Percentiles rank a stretch among this genome's conserved stretches.
Conservation (phyloP, 352 stramenopile genomes). For the Discostella stelligera region DNA sequence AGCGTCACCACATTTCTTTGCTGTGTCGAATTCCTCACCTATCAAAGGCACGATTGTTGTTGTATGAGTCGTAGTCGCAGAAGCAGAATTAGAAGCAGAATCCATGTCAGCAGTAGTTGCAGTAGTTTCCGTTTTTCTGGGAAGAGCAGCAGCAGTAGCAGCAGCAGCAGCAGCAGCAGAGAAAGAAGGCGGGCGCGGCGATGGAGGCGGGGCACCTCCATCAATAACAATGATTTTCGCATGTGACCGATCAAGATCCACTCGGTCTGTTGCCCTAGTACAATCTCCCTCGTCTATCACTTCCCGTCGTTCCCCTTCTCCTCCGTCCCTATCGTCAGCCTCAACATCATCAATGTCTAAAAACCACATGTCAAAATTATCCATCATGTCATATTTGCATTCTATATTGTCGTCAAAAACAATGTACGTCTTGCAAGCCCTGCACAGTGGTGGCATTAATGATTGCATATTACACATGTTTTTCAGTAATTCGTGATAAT, state of each 20-base stretch:
- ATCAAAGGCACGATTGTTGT: too few species aligned
- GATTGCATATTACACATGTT: constrained; percentile 6
- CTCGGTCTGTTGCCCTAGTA: not conserved
- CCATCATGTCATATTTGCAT: constrained; percentile 34
- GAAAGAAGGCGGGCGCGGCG: not conserved
- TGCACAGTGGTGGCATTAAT: constrained; percentile 36
- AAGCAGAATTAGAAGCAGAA: not conserved
- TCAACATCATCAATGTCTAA: constrained; percentile 1
- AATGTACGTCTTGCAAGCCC: constrained; percentile 29
- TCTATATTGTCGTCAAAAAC: constrained; percentile 26
- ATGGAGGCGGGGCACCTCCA: not conserved
- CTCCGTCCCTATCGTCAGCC: constrained; percentile 1
- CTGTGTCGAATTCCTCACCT: constrained; percentile 1
- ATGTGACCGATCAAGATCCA: not conserved
- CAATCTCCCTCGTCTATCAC: not conserved
- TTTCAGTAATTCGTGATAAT: not conserved
- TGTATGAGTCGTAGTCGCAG: not conserved
- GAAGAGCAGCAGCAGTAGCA: not conserved
- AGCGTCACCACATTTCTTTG: not conserved
- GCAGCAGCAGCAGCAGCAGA: too few species aligned
- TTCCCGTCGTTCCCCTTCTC: not conserved
- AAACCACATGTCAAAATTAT: constrained; percentile 38
- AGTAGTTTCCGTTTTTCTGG: too few species aligned
- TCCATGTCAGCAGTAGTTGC: not conserved
- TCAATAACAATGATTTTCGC: not conserved